phyloP scores from a whole-genome alignment of 495 filamentous ascomycete species.

The Aspergillus indologenus region DNA sequence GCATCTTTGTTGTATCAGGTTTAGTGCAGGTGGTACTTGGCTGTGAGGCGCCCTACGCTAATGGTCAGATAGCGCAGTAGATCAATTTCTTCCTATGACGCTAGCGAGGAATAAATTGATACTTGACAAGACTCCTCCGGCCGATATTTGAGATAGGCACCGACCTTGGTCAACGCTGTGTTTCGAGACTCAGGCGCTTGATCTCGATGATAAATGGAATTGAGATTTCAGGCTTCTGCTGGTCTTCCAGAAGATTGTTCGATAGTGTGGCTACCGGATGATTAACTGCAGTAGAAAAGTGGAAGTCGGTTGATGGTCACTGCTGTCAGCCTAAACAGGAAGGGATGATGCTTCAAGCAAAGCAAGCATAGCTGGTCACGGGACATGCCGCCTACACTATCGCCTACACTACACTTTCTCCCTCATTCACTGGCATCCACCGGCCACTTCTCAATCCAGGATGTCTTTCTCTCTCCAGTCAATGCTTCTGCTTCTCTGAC shows the following conservation, averaged over 20 bases:
- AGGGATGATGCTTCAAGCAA: not conserved
- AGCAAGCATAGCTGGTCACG: not conserved
- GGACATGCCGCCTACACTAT: not conserved
- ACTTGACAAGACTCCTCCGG: no score
- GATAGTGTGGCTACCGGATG: not conserved
- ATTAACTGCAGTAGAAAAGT: no score
- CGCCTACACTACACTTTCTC: no score
- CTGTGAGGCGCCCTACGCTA: not conserved
- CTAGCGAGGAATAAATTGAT: no score
- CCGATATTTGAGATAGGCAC: no score
- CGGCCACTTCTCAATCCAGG: not conserved
- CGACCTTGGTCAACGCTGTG: not conserved
- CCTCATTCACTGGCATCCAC: no score
- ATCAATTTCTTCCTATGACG: no score
- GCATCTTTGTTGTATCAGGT: not conserved
- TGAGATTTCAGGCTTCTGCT: no score
- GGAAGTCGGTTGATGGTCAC: no score
- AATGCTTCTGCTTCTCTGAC: no score
- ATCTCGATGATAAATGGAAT: no score
- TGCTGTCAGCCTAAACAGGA: not conserved
- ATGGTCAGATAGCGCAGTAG: no score
- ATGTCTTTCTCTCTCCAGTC: not conserved
- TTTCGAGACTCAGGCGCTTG: not conserved
- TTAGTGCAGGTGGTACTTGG: not conserved
- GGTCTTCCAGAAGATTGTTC: not conserved